Evolutionary conservation across 2,329 filamentous ascomycete genomes (phyloP).

Genomic region (Apiospora marii): DNA sequence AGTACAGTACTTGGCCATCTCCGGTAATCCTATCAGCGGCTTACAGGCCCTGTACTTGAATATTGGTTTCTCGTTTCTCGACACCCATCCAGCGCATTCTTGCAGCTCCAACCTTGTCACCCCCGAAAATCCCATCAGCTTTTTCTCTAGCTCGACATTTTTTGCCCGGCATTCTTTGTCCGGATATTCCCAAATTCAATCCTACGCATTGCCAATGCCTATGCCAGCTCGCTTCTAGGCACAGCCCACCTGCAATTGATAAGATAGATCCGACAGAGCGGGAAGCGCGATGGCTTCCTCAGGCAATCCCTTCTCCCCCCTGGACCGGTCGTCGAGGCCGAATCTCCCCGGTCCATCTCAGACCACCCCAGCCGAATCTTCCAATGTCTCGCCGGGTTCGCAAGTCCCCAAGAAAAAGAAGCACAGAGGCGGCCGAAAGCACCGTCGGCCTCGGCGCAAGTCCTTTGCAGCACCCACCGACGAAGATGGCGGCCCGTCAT

Average conservation of each 20-base stretch:
- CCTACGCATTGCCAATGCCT: background rate
- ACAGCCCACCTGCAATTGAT: conserved; percentile 4
- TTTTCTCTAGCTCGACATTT: background rate
- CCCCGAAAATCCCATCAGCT: background rate
- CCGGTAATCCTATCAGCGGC: background rate
- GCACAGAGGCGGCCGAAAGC: conserved; percentile 76
- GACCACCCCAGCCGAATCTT: background rate
- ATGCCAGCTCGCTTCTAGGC: background rate
- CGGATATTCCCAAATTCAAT: background rate
- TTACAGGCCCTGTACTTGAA: background rate
- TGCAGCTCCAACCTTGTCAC: conserved; percentile 8
- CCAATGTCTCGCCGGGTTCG: conserved; percentile 29
- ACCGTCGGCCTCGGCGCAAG: conserved; percentile 77
- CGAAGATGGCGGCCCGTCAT: conserved; percentile 51
- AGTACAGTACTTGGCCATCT: conserved; percentile 15
- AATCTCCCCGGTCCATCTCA: conserved; percentile 1
- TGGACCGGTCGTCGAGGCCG: background rate
- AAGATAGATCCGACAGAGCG: background rate
- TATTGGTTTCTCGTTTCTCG: background rate
- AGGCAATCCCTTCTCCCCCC: conserved; percentile 20
- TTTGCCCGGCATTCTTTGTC: conserved; percentile 1
- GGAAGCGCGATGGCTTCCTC: conserved; percentile 7
- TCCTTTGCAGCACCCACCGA: conserved; percentile 77
- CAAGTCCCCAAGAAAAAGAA: conserved; percentile 69
- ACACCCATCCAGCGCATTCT: conserved; percentile 5